A percentile compares a stretch with the other conserved stretches of the same genome.
Evolutionary conservation across 441 rosid genomes (phyloP).

Genomic region (Pelargonium australe): DNA sequence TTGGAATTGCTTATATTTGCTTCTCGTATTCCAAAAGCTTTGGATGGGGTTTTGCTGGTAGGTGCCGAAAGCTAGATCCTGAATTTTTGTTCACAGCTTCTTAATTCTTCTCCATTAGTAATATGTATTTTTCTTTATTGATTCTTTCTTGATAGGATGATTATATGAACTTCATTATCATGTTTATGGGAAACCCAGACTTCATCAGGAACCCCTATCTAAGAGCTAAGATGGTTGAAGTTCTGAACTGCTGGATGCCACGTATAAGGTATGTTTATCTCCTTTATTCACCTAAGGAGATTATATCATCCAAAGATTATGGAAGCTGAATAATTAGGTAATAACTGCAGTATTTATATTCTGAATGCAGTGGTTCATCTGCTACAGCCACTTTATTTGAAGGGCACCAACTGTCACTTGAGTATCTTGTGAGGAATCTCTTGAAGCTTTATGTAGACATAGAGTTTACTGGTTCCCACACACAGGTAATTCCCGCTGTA

Average conservation of each 20-base stretch:
- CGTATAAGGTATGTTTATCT: conserved; percentile 53
- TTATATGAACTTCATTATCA: conserved; percentile 95
- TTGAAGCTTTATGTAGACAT: conserved; percentile 97
- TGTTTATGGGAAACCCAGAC: conserved; percentile 94
- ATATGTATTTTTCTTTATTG: conserved; percentile 2
- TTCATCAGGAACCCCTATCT: conserved; percentile 86
- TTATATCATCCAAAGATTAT: no score
- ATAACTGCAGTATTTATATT: conserved; percentile 18
- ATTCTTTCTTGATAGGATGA: conserved; percentile 60
- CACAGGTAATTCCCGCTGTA: conserved; percentile 59
- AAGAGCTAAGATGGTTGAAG: conserved; percentile 99
- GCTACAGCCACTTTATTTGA: conserved; percentile 77
- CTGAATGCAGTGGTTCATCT: conserved; percentile 69
- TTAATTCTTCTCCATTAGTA: not conserved
- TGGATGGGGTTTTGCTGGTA: conserved; percentile 83
- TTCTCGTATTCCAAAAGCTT: conserved; percentile 79
- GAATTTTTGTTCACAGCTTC: not conserved
- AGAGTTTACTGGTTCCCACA: conserved; percentile 97
- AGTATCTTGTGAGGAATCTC: conserved; percentile 95
- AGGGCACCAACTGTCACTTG: conserved; percentile 84
- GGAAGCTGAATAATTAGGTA: conserved; percentile 3
- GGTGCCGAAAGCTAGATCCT: conserved; percentile 13
- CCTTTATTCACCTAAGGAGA: not conserved
- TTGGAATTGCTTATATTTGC: conserved; percentile 92
- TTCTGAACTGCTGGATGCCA: conserved; percentile 97